These are phyloP conservation scores for Petrea volubilis DNA, from an alignment of 257 asterid species.

Conservation along the genomic window DNA sequence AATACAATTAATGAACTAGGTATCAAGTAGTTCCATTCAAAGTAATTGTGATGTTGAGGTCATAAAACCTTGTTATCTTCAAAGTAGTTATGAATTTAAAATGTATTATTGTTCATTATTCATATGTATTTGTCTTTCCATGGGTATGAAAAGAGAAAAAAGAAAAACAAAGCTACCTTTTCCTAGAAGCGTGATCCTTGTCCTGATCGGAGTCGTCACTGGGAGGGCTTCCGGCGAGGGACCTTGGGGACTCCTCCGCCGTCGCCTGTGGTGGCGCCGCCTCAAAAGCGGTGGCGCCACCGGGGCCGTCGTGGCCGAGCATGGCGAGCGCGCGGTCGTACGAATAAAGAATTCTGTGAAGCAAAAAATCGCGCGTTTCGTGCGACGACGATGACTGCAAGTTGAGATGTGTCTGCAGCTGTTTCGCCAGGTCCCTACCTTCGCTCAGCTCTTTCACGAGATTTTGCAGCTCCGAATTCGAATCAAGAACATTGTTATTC, in stretches of 20 bases:
- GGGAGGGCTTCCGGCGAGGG: slow-evolving; percentile 44
- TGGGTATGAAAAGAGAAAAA: too few relatives aligned
- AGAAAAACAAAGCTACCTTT: slow-evolving; percentile 67
- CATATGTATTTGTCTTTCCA: too few relatives aligned
- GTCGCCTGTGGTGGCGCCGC: neutral
- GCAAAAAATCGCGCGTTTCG: slow-evolving; percentile 43
- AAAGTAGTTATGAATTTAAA: too few relatives aligned
- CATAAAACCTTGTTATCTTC: too few relatives aligned
- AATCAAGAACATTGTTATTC: slow-evolving; percentile 15
- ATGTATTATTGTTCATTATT: too few relatives aligned
- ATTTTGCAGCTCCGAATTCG: slow-evolving; percentile 34
- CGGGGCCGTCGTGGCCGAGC: slow-evolving; percentile 23
- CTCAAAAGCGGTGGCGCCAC: neutral
- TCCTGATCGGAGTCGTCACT: slow-evolving; percentile 66
- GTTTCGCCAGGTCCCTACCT: slow-evolving; percentile 66
- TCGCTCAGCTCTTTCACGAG: slow-evolving; percentile 48
- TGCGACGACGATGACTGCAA: slow-evolving; percentile 39
- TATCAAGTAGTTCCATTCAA: too few relatives aligned
- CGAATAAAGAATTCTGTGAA: slow-evolving; percentile 50
- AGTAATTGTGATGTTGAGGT: too few relatives aligned
- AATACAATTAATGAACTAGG: too few relatives aligned
- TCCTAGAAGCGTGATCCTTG: slow-evolving; percentile 49
- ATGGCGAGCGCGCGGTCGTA: slow-evolving; percentile 56
- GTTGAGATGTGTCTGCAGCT: slow-evolving; percentile 57
- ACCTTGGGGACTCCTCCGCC: slow-evolving; percentile 43